Base-by-base conservation (phyloP, 139 green algal species). In the Nannochloris sp. region DNA sequence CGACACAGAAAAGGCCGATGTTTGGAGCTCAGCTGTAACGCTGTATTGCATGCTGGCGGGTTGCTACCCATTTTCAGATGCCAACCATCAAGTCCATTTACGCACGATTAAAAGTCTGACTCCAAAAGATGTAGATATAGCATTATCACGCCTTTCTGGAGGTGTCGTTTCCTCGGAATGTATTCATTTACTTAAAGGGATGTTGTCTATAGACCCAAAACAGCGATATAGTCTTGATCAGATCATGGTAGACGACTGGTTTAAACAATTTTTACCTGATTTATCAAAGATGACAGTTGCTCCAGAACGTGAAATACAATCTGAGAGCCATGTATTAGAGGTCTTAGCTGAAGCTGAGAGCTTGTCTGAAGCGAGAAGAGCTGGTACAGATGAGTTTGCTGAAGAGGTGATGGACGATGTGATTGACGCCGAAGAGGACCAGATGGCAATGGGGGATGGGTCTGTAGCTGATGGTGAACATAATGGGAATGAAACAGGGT, bases 141-240 rank as follows among this genome's bases (percentile, higher is more conserved):
- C 71, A 39, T 32, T 73, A 53, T 12, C 13, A 31, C 45, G 64
- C 44, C 64, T 74, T 35, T 13, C 31, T 23, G 71, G 54, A 45
- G n/a, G n/a, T n/a, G n/a, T n/a, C n/a, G 60, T 70, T 38, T 72
- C 60, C 0, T 27, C 66, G 6, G 66, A 42, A 14, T 79, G 65
- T 51, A 37, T 46, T 73, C 81, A 67, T 24, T 76, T 95, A 60
- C 56, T 95, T 24, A 57, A 44, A 9, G 58, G 64, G 29, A 86
- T 95, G 39, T 78, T 95, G n/a, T 70, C 78, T 13, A 80, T 82
- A 4, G 59, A 81, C 51, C 74, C 85, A 1, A 27, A 42, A 12
- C 25, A 74, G n/a, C 71, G 88, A 24, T 56, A 81, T 29, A 80
- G 69, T 14, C 76, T 95, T 33, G 36, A 48, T 8, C 73, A 81